Evolutionary conservation across 2,329 filamentous ascomycete genomes (phyloP), one percentile per base, ranked within the genome.

Genomic region (Aspergillus fumigatiaffinis): DNA sequence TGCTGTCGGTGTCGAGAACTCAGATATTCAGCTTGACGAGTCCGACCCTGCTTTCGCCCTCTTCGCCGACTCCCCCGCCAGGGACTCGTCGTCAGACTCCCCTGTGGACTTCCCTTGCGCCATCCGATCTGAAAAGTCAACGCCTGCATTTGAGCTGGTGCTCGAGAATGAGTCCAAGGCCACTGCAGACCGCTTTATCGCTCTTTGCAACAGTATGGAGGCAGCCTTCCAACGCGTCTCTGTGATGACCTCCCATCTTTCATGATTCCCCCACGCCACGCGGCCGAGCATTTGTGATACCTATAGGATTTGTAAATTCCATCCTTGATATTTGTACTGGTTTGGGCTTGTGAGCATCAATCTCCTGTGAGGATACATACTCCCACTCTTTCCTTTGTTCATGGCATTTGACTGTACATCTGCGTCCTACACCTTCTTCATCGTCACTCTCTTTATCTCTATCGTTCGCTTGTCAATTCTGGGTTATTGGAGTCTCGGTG

Each of bases 121-220:
- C 21, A 76, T 89, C 58, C 77, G 82, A 59, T 70, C 82, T 1
- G 86, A 89, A 65, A 92, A 92, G 79, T 75, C 81, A 2, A 77
- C 85, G 50, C 77, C 83, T 14, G 80, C 83, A 51, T 85, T 84
- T 65, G 84, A 89, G 63, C 80, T 92, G n/a, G 77, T 89, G 29
- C 82, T 89, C 55, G 79, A 71, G 44, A 60, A 64, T 20, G 67
- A 71, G 9, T 56, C 66, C 14, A 65, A 60, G 49, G 60, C 66
- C 26, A 62, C 65, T 12, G 63, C 68, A 57, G 66, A 60, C 52
- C 70, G 68, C 3, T 73, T 79, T 57, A 67, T 71, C 57, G 63
- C 66, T 14, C 63, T 78, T 21, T 76, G 74, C 59, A 59, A 69
- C 49, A 76, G 67, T 55, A 76, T 78, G 58, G 74, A 78, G 56